Evolutionary conservation across 352 stramenopile genomes (phyloP).

Genomic region (Globisporangium parvum): DNA sequence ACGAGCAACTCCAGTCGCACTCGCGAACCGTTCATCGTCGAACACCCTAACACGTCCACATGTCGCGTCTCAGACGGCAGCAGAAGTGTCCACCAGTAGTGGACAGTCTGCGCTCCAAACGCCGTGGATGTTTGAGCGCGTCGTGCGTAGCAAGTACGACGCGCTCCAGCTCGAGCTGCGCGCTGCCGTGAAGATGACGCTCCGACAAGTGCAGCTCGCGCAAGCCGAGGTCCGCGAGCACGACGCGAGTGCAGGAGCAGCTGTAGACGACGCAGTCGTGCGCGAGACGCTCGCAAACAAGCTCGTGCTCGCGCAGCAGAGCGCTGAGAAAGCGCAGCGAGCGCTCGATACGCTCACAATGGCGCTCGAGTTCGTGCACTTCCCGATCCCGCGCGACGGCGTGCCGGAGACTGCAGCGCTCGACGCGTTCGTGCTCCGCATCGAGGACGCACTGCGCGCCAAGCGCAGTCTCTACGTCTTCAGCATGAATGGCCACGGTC

Average conservation of each 20-base stretch:
- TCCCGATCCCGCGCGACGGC: slow-evolving; percentile 45
- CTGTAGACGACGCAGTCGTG: slow-evolving; percentile 7
- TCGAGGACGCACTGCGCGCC: slow-evolving; percentile 47
- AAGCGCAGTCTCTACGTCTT: slow-evolving; percentile 72
- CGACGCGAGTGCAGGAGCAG: neutral
- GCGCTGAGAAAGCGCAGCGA: slow-evolving; percentile 25
- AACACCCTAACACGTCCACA: neutral
- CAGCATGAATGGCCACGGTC: slow-evolving; percentile 58
- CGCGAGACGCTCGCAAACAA: slow-evolving; percentile 38
- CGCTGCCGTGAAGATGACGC: slow-evolving; percentile 26
- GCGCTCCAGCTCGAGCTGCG: slow-evolving; percentile 31
- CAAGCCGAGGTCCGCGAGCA: slow-evolving; percentile 23
- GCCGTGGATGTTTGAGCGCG: slow-evolving; percentile 43
- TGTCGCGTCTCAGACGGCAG: neutral
- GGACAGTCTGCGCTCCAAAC: slow-evolving; percentile 5
- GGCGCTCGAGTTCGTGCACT: slow-evolving; percentile 41
- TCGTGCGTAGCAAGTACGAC: slow-evolving; percentile 43
- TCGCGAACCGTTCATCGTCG: neutral
- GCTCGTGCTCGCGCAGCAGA: slow-evolving; percentile 40
- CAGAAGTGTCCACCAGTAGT: neutral
- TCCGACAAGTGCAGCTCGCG: slow-evolving; percentile 38
- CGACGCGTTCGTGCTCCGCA: slow-evolving; percentile 19
- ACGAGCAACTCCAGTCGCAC: too few species aligned
- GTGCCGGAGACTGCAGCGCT: slow-evolving; percentile 18
- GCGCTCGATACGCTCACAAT: slow-evolving; percentile 31